phyloP scores from a whole-genome alignment of 495 filamentous ascomycete species.

The Penicillium flavigenum region DNA sequence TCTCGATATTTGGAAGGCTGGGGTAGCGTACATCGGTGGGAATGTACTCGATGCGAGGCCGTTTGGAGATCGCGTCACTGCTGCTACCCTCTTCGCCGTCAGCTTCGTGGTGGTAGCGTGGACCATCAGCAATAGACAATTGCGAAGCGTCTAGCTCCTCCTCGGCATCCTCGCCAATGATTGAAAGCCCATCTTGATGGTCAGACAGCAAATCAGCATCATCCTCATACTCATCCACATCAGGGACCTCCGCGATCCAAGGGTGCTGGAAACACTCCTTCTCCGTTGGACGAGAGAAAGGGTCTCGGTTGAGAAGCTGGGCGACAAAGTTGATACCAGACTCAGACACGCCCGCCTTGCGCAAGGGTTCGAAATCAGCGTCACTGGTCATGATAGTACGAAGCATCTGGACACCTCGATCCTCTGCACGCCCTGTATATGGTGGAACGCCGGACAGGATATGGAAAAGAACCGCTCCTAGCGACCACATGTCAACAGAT shows the following conservation, averaged over 20 bases:
- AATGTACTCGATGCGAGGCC: constrained; percentile 35
- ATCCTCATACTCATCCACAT: constrained; percentile 46
- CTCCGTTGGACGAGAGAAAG: constrained; percentile 66
- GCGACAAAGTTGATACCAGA: constrained; percentile 69
- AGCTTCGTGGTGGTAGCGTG: constrained; percentile 25
- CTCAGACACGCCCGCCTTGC: constrained; percentile 55
- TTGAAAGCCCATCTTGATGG: constrained; percentile 45
- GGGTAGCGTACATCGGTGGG: constrained; percentile 41
- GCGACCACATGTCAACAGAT: constrained; percentile 91
- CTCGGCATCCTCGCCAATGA: constrained; percentile 49
- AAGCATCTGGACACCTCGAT: constrained; percentile 63
- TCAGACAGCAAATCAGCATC: constrained; percentile 49
- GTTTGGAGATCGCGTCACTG: constrained; percentile 43
- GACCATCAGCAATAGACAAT: constrained; percentile 51
- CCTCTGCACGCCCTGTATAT: constrained; percentile 64
- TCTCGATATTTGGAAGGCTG: constrained; percentile 46
- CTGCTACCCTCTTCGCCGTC: constrained; percentile 30
- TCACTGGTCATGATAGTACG: constrained; percentile 75
- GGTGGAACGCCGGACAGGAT: constrained; percentile 73
- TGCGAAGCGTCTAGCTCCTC: constrained; percentile 65
- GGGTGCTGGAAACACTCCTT: constrained; percentile 59
- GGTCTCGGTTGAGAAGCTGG: constrained; percentile 72
- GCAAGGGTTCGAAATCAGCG: constrained; percentile 60
- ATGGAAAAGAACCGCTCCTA: constrained; percentile 86
- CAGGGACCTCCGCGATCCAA: constrained; percentile 59